Evolutionary conservation across 129 eudicot species (phyloP).

Genomic region (Deinandra increscens): DNA sequence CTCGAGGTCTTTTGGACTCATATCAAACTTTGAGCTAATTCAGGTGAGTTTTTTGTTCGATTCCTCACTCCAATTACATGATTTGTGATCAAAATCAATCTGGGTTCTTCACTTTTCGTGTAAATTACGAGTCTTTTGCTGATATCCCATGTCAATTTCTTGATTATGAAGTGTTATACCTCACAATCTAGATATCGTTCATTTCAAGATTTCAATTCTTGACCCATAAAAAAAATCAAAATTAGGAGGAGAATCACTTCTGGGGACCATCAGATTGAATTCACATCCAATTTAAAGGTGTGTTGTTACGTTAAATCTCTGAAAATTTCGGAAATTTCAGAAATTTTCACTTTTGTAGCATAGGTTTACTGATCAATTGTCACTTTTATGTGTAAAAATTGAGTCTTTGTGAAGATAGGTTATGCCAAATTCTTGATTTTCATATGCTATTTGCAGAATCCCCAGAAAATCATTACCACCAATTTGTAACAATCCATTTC

Average conservation of each 20-base stretch:
- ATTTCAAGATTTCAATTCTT: constrained; percentile 1
- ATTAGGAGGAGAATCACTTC: constrained; percentile 2
- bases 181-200: constrained; percentile 10
- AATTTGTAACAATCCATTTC: not conserved
- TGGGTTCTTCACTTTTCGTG: constrained; percentile 13
- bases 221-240: not conserved
- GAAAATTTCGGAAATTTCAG: not conserved
- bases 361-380: not conserved
- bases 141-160: not conserved
- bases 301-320: not conserved
- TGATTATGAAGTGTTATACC: constrained; percentile 3
- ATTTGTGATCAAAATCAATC: not conserved
- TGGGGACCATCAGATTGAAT: not conserved
- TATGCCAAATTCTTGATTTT: not conserved
- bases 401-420: constrained; percentile 10
- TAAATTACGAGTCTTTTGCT: constrained; percentile 8
- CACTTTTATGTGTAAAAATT: constrained; percentile 16
- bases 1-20: not conserved
- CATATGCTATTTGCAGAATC: not conserved
- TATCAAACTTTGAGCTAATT: constrained; percentile 8
- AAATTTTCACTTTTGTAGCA: not conserved
- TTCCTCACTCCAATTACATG: not conserved
- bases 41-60: constrained; percentile 1
- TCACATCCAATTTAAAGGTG: constrained; percentile 11
- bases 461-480: not conserved